Base-by-base conservation (phyloP, 768 basidiomycete genomes). In the Amanita brunnescens region DNA sequence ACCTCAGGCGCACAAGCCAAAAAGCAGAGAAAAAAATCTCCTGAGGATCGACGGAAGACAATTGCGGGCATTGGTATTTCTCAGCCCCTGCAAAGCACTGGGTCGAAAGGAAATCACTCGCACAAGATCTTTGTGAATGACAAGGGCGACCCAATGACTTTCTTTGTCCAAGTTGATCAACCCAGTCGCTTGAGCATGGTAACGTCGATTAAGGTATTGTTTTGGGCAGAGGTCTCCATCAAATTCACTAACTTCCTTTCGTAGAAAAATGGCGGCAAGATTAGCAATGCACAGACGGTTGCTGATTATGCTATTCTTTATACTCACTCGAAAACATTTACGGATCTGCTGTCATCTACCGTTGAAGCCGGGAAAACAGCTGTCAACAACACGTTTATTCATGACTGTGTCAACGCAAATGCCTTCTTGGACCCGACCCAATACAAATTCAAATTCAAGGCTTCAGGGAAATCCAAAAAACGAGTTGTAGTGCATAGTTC, bases 121-220 rank as follows among this genome's bases (percentile, higher is more conserved):
- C 61, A 61, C 21, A 64, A 68, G 39, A 59, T 84, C 20, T 85
- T 86, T 51, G 62, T 60, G 20, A 64, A 65, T 0, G 60, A 62
- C 20, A 59, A 66, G 30, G 83, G 78, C 2, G 58, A 64, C 46
- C 66, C 74, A 0, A 58, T 81, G 41, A 61, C 67, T 10, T 86
- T 87, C 56, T 85, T 78, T 56, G 80, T 87, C 32, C 83, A 85
- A 59, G 69, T 87, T n/a, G 83, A 83, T 56, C 67, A 83, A 1
- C 72, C 73, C 39, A 76, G 78, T 45, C 72, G 85, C 20, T 65
- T 68, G 13, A 63, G 67, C 0, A 60, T 82, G 23, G 72, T 83
- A 20, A 67, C 67, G 40, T 65, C 69, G 6, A 81, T 89, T 61
- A 86, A 83, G 77, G 86, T 29, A 29, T 84, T 30, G 39, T 47